Conservation (phyloP, 2,329 filamentous ascomycete species). For the Byssothecium circinans region DNA sequence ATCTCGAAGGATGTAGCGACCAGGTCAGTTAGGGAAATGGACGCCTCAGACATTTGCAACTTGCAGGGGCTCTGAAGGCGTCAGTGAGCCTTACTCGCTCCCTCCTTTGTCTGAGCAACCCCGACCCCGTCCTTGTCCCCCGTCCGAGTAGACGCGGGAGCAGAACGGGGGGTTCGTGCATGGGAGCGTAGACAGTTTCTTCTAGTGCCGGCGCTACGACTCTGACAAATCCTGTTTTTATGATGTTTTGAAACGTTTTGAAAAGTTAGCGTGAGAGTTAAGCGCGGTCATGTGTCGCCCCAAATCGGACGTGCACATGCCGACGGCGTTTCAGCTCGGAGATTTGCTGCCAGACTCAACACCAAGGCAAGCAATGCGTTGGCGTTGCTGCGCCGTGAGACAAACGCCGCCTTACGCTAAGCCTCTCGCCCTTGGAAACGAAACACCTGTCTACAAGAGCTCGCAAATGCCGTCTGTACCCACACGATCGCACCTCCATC, state of each 20-base stretch:
- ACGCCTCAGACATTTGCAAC: background rate
- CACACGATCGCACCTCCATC: constrained; percentile 1
- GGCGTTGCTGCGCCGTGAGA: background rate
- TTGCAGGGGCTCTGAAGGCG: constrained; percentile 3
- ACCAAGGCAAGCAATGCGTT: constrained; percentile 1
- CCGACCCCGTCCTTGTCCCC: too few relatives aligned
- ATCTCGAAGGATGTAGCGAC: constrained; percentile 3
- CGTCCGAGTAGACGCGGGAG: too few relatives aligned
- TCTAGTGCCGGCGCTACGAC: background rate
- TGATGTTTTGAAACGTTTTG: too few relatives aligned
- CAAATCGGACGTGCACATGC: background rate
- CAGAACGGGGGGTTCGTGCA: background rate
- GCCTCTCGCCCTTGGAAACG: background rate
- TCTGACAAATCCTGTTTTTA: background rate
- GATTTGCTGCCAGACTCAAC: background rate
- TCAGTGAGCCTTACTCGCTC: constrained; percentile 3
- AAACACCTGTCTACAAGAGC: background rate
- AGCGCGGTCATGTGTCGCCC: background rate
- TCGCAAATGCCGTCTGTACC: constrained; percentile 3
- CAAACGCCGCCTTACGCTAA: background rate
- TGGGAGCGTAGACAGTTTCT: background rate
- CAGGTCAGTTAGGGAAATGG: background rate
- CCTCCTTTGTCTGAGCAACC: constrained; percentile 7
- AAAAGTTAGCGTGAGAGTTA: background rate
- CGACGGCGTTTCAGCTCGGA: background rate